Conservation (phyloP, 768 basidiomycete species). For the Lentinula detonsa region DNA sequence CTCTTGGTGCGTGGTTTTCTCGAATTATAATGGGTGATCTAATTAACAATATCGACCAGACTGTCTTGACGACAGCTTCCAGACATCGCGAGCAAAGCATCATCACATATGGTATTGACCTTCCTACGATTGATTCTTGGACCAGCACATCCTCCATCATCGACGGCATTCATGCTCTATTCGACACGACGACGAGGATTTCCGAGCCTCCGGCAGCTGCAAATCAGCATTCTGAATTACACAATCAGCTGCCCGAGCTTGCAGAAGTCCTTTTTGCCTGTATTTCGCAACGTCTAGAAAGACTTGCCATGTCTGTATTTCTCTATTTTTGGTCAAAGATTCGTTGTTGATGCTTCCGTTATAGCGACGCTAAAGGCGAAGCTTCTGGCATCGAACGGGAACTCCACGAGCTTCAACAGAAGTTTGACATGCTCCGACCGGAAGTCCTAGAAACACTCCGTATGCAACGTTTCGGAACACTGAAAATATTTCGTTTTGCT, state of each 20-base stretch:
- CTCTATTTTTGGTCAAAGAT: background rate
- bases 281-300: conserved; percentile 62
- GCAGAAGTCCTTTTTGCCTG: conserved; percentile 60
- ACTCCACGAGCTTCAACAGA: conserved; percentile 51
- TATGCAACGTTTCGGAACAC: conserved; percentile 28
- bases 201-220: conserved; percentile 32
- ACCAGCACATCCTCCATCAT: conserved; percentile 67
- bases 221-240: conserved; percentile 29
- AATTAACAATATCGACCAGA: conserved; percentile 32
- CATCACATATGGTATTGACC: conserved; percentile 71
- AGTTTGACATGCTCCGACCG: conserved; percentile 67
- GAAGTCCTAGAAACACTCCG: conserved; percentile 77
- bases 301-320: conserved; percentile 50
- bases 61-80: conserved; percentile 63
- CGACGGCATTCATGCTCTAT: conserved; percentile 65
- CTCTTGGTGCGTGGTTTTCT: conserved; percentile 46
- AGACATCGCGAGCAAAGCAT: conserved; percentile 70
- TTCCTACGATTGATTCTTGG: conserved; percentile 75
- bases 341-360: background rate
- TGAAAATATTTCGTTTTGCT: background rate
- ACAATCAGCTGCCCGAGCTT: conserved; percentile 57
- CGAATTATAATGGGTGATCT: too few relatives aligned
- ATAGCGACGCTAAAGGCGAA: conserved; percentile 39
- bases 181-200: conserved; percentile 52
- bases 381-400: conserved; percentile 50